Evolutionary conservation across 2,329 filamentous ascomycete species (phyloP).

Genomic region (Stachybotrys echinatus): DNA sequence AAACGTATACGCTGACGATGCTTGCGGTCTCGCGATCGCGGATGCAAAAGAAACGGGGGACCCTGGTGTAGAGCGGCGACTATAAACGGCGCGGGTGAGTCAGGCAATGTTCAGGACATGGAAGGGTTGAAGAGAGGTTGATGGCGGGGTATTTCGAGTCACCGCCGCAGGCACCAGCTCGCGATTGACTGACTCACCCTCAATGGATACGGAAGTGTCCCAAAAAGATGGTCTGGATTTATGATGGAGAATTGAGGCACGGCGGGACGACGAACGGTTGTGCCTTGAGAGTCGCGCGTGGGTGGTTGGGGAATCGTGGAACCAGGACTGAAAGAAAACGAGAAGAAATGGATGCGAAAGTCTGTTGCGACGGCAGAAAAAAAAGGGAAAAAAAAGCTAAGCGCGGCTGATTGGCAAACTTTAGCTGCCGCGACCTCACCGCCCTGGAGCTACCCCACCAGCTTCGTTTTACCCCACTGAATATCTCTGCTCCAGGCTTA

Average conservation of each 20-base stretch:
- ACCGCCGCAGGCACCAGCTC: conserved; percentile 12
- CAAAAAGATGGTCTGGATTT: no score
- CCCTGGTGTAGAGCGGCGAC: conserved; percentile 1
- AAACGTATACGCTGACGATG: no score
- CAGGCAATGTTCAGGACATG: conserved; percentile 9
- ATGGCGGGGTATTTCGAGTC: conserved; percentile 23
- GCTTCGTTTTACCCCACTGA: conserved; percentile 1
- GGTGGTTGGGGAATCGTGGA: not conserved
- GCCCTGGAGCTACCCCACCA: conserved; percentile 9
- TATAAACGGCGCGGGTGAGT: no score
- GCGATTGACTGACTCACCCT: no score
- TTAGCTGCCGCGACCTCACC: conserved; percentile 24
- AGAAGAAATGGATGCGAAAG: conserved; percentile 13
- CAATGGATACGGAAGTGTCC: no score
- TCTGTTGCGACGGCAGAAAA: conserved; percentile 19
- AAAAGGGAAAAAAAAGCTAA: conserved; percentile 11
- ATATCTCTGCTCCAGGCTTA: not conserved
- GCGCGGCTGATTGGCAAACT: conserved; percentile 3
- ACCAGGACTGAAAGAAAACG: not conserved
- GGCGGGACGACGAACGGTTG: conserved; percentile 3
- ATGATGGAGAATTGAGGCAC: not conserved
- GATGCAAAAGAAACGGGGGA: not conserved
- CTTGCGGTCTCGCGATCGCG: no score
- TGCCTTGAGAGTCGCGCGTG: not conserved
- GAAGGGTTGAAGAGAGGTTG: conserved; percentile 11